These are phyloP conservation scores for Mycena chlorophos DNA, from an alignment of 768 basidiomycete species.

Conservation along the genomic window DNA sequence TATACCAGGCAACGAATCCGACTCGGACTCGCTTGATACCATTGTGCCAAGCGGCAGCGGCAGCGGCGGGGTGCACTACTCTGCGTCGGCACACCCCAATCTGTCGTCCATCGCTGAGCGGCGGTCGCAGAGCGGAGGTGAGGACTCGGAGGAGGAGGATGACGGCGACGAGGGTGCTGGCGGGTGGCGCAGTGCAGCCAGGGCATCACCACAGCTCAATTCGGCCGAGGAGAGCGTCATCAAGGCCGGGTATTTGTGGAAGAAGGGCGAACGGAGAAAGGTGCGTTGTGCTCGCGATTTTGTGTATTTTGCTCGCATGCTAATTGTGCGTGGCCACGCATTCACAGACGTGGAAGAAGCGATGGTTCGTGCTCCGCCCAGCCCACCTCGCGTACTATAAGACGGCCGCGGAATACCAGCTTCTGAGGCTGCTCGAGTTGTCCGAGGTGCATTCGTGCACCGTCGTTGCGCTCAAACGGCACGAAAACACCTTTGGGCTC, in stretches of 20 bases:
- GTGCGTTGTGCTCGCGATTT: slow-evolving; percentile 43
- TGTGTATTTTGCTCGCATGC: slow-evolving; percentile 2
- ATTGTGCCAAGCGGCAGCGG: slow-evolving; percentile 39
- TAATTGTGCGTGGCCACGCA: too few species aligned
- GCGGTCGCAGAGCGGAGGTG: slow-evolving; percentile 61
- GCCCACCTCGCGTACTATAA: slow-evolving; percentile 97
- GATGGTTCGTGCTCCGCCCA: slow-evolving; percentile 95
- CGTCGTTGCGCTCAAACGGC: slow-evolving; percentile 83
- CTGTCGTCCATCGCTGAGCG: slow-evolving; percentile 80
- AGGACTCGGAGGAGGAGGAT: slow-evolving; percentile 72
- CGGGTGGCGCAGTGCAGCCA: slow-evolving; percentile 61
- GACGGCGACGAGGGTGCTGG: slow-evolving; percentile 64
- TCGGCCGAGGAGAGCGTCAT: slow-evolving; percentile 69
- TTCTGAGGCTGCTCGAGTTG: slow-evolving; percentile 85
- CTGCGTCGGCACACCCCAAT: slow-evolving; percentile 48
- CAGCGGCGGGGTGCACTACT: slow-evolving; percentile 29
- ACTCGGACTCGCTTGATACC: slow-evolving; percentile 76
- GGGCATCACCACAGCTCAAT: slow-evolving; percentile 37
- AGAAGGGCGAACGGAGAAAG: slow-evolving; percentile 97
- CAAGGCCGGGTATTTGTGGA: slow-evolving; percentile 93
- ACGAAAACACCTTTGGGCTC: slow-evolving; percentile 86
- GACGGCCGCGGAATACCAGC: slow-evolving; percentile 89
- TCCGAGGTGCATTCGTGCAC: slow-evolving; percentile 89
- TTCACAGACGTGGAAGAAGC: slow-evolving; percentile 98
- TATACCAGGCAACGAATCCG: slow-evolving; percentile 81